Base-by-base conservation (phyloP, 352 stramenopile species). In the Halophytophthora polymorphica region DNA sequence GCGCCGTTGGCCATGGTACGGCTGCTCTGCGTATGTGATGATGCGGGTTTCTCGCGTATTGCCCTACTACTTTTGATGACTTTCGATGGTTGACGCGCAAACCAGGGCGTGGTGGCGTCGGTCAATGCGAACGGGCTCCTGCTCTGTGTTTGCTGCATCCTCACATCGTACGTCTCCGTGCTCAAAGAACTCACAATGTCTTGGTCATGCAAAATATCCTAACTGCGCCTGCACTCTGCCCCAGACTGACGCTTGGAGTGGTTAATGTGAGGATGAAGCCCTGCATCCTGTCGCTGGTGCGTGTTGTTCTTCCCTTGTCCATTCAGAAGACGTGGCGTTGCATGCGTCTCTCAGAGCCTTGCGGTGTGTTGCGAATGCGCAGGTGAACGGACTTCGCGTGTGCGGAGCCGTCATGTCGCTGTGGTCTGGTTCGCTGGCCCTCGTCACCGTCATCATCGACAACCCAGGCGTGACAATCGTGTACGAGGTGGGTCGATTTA, bases 351-450 rank as follows among this genome's bases (percentile, higher is more conserved):
- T 40, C 18, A 17, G 28, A 25, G 12, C 35, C 36, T 14, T 37
- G 13, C 12, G 35, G 22, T 47, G 2, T 41, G 31, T n/a, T 13
- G 15, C 5, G 44, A 12, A 34, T 51, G 29, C 21, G 14, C 40
- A 89, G 78, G 42, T 86, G 17, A 86, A 83, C 41, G 64, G 64
- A 15, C 29, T 89, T 35, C 73, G 69, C 13, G 11, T 85, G 21
- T 76, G 58, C 40, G 78, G 75, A 0, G 58, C 64, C 0, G 12
- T 69, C n/a, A 54, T 87, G 13, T 58, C 56, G 3, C 41, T 48
- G 11, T 89, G 78, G 78, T 76, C 53, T 19, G 74, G 66, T 10
- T 18, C 54, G 0, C 33, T 83, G 2, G 78, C 69, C 13, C 51
- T 86, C 11, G 42, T 61, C 11, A 51, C 50, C n/a, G 53, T 66